phyloP scores from a whole-genome alignment of 163 green algal genomes.

The Coccomyxa subellipsoidea region DNA sequence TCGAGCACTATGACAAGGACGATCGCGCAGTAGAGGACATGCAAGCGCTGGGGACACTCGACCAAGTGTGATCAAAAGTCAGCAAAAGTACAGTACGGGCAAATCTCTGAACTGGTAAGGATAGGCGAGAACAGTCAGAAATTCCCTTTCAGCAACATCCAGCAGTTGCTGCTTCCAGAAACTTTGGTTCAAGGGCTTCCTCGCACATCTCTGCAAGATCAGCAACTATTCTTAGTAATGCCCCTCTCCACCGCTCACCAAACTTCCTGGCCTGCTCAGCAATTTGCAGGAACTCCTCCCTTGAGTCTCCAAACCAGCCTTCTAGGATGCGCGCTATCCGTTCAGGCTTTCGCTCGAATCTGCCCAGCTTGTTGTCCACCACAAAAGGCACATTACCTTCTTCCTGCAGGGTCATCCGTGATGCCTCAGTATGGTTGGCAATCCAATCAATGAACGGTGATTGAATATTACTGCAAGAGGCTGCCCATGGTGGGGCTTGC shows the following conservation, averaged over 20 bases:
- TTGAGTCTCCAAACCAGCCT: conserved; percentile 63
- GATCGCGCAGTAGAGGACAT: no score
- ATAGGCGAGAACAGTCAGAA: no score
- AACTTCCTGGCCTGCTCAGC: conserved; percentile 28
- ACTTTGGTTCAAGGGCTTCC: not conserved
- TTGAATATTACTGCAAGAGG: no score
- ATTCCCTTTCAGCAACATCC: not conserved
- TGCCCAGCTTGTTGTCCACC: conserved; percentile 78
- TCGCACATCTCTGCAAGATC: conserved; percentile 24
- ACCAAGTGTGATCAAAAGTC: no score
- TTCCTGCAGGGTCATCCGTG: conserved; percentile 5
- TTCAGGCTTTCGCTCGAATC: conserved; percentile 80
- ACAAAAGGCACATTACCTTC: conserved; percentile 95
- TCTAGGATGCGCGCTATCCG: conserved; percentile 80
- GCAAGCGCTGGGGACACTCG: no score
- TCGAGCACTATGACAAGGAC: no score
- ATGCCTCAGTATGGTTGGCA: no score
- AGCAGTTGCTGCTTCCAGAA: not conserved
- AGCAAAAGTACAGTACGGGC: no score
- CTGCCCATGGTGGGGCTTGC: no score
- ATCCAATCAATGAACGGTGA: no score
- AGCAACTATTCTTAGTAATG: conserved; percentile 23
- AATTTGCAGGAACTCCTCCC: conserved; percentile 53
- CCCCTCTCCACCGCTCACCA: conserved; percentile 6
- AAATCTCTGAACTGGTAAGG: no score